phyloP scores from a whole-genome alignment of 225 moss, liverwort and hornwort species.

The Physcomitrium patens region DNA sequence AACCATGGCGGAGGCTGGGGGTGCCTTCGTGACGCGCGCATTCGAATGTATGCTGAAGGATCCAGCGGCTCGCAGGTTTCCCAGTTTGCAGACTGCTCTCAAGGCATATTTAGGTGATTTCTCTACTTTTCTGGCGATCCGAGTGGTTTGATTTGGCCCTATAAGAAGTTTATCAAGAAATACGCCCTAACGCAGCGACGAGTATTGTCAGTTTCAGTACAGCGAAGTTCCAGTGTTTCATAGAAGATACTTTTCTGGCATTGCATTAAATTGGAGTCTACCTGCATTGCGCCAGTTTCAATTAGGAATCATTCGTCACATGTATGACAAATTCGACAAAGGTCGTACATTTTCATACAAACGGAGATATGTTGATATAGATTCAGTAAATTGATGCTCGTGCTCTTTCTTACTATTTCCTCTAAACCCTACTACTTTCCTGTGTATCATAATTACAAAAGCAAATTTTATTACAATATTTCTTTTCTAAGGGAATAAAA shows the following conservation, averaged over 20 bases:
- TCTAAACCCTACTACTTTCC: too few relatives aligned
- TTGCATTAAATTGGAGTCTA: neutral
- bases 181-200: neutral
- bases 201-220: neutral
- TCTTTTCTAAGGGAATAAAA: too few relatives aligned
- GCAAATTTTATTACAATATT: too few relatives aligned
- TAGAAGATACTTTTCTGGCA: neutral
- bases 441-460: too few relatives aligned
- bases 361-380: too few relatives aligned
- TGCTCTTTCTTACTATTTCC: too few relatives aligned
- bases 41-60: slow-evolving; percentile 95
- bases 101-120: slow-evolving; percentile 73
- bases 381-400: too few relatives aligned
- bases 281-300: slow-evolving; percentile 11
- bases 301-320: neutral
- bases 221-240: neutral
- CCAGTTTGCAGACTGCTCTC: slow-evolving; percentile 62
- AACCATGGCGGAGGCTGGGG: slow-evolving; percentile 90
- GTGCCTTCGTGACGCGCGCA: slow-evolving; percentile 85
- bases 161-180: neutral
- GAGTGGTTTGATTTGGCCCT: neutral
- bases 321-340: too few relatives aligned
- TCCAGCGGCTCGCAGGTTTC: slow-evolving; percentile 69
- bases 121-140: neutral
- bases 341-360: too few relatives aligned